These are phyloP conservation scores for Trichosporon asahii DNA, from an alignment of 1,284 basidiomycete genomes.

Conservation along the genomic window DNA sequence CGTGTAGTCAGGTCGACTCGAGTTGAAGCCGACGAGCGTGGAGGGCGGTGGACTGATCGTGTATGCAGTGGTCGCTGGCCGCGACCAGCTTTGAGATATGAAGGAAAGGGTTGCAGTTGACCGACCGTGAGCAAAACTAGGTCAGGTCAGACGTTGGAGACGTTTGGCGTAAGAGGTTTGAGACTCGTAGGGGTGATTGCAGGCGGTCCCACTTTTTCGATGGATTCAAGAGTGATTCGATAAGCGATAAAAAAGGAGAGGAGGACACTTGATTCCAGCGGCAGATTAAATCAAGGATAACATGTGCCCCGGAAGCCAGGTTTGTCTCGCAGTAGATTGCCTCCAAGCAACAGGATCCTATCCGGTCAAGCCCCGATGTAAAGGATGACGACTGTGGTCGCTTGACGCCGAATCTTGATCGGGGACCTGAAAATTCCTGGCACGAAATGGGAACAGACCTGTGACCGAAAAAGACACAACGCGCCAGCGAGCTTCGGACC, in stretches of 20 bases:
- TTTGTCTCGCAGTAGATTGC: background rate
- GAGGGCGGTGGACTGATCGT: slow-evolving; percentile 3
- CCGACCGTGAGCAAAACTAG: background rate
- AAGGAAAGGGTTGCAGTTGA: background rate
- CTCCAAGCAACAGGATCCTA: background rate
- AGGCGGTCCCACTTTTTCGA: background rate
- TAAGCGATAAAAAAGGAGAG: background rate
- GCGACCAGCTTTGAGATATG: background rate
- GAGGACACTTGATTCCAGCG: background rate
- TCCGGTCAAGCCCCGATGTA: background rate
- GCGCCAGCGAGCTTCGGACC: slow-evolving; percentile 1
- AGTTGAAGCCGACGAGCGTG: slow-evolving; percentile 1
- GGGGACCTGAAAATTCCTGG: background rate
- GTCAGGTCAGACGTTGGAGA: background rate
- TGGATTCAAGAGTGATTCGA: background rate
- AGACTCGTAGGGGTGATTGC: background rate
- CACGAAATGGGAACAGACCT: background rate
- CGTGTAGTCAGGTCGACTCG: background rate
- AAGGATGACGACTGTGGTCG: background rate
- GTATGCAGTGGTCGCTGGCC: slow-evolving; percentile 3
- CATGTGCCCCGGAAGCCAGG: background rate
- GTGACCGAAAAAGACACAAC: background rate
- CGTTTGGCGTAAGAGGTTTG: background rate
- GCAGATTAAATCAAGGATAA: background rate
- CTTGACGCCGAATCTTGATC: background rate